Evolutionary conservation across 2,329 filamentous ascomycete species (phyloP), one percentile per base, ranked within the genome.

Genomic region (Aspergillus glaucus): DNA sequence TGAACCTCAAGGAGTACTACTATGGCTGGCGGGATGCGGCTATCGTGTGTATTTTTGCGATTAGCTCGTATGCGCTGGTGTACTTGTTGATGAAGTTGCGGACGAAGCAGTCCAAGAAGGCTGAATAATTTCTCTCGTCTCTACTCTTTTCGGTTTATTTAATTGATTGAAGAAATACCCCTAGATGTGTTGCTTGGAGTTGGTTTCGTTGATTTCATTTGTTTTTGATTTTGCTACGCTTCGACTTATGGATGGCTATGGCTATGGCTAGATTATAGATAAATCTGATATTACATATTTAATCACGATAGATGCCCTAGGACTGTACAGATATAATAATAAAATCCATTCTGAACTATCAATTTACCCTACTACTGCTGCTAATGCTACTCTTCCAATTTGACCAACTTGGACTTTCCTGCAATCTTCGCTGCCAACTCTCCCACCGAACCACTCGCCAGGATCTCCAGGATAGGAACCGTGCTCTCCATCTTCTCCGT

Each of bases 1-100:
- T 87, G 22, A 85, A 86, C 30, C 21, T 52, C 28, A 50, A 45
- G 7, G 50, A 52, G 9, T 52, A 50, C 17, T 52, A 52, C 22
- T 52, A 50, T 12, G 50, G 50, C 3, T 52, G 50, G 50, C 41
- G 50, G 8, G 50, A 52, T 42, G 45, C 44, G 19, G 50, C 39
- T 6, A 52, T 52, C 39, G 50, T 52, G 3, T 45, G 43, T 4
- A 36, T 52, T 34, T 52, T 52, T 15, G 48, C 45, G 4, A 39
- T 52, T 15, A 52, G 50, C 30, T 50, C 44, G 26, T 52, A 52
- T 47, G 47, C 50, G n/a, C 28, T 52, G 10, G 47, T 52, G 2
- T 52, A 37, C 12, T 22, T 45, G 30, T 39, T 45, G 44, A 45
- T 45, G 44, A 45, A 45, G 44, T 17, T 45, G 44, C 15, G 44